Percentiles rank a stretch among this genome's conserved stretches.
Evolutionary conservation across 352 stramenopile species (phyloP).

Genomic region (Phytopythium delawarense): DNA sequence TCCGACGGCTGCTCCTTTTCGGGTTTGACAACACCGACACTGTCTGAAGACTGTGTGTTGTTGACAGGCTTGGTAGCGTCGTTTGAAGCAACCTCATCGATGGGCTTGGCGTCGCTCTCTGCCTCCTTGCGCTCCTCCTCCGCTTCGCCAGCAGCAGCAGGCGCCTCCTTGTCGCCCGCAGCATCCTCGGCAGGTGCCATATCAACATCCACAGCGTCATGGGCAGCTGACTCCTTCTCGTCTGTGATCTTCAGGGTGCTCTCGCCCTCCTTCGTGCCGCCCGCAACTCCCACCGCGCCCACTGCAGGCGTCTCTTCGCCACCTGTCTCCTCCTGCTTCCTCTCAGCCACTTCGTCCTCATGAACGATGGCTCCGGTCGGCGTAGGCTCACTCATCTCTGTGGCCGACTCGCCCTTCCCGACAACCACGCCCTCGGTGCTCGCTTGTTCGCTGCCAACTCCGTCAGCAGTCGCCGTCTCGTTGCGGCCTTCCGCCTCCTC

Average conservation of each 20-base stretch:
- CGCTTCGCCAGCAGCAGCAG: not conserved
- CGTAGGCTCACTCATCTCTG: not conserved
- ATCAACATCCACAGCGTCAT: not conserved
- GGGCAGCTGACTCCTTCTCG: not conserved
- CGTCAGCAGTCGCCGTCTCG: not conserved
- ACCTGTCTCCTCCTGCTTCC: not conserved
- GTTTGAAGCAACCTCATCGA: not conserved
- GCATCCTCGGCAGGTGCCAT: not conserved
- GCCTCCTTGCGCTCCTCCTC: not conserved
- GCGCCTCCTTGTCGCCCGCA: not conserved
- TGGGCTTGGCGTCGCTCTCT: not conserved
- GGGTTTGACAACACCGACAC: constrained; percentile 1
- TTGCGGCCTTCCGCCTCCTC: constrained; percentile 3
- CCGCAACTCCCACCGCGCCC: not conserved
- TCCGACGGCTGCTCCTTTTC: constrained; percentile 5
- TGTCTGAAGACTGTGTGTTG: no score
- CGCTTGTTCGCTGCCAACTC: constrained; percentile 4
- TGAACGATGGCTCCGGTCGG: not conserved
- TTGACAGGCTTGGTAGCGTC: not conserved
- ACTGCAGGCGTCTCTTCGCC: not conserved
- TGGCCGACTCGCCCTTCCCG: not conserved
- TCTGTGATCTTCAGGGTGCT: not conserved
- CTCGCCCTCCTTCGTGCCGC: not conserved
- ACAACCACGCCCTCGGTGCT: not conserved
- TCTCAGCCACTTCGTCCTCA: not conserved